Evolutionary conservation across 2,329 filamentous ascomycete species (phyloP).

Genomic region (Diplodia scrobiculata): DNA sequence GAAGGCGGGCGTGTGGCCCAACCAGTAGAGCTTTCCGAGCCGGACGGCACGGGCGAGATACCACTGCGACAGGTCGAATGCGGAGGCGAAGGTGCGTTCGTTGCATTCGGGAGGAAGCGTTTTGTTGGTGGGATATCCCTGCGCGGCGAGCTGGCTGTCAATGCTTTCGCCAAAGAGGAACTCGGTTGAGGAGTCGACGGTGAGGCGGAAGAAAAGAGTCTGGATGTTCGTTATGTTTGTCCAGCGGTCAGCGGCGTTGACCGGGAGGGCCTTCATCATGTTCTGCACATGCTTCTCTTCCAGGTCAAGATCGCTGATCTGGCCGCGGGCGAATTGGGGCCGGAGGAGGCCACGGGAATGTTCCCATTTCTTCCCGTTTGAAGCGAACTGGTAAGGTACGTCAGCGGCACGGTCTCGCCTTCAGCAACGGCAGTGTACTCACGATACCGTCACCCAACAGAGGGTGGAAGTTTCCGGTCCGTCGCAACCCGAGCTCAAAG

Average conservation of each 20-base stretch:
- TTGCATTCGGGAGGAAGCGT: conserved; percentile 30
- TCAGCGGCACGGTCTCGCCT: no score
- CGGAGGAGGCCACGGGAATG: conserved; percentile 53
- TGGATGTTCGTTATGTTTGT: conserved; percentile 44
- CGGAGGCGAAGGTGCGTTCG: conserved; percentile 44
- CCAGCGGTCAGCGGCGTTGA: conserved; percentile 47
- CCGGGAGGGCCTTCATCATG: conserved; percentile 61
- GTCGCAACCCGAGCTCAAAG: conserved; percentile 45
- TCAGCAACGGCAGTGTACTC: not conserved
- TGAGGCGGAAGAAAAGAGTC: conserved; percentile 52
- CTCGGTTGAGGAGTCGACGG: conserved; percentile 54
- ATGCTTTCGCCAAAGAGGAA: conserved; percentile 53
- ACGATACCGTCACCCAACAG: conserved; percentile 49
- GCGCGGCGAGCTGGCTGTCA: conserved; percentile 42
- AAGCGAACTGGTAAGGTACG: conserved; percentile 44
- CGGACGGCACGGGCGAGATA: conserved; percentile 44
- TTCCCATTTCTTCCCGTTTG: conserved; percentile 49
- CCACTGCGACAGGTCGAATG: conserved; percentile 49
- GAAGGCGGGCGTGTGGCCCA: conserved; percentile 11
- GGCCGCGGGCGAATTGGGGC: conserved; percentile 57
- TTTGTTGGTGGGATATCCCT: not conserved
- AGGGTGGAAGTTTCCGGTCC: conserved; percentile 44
- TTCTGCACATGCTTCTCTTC: conserved; percentile 63
- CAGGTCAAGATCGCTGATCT: conserved; percentile 57
- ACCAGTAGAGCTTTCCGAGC: conserved; percentile 42